A percentile compares a stretch with the other conserved stretches of the same genome.
These are phyloP conservation scores for Ceratocystis ficicola DNA, from an alignment of 2,329 filamentous ascomycete genomes.

Conservation along the genomic window DNA sequence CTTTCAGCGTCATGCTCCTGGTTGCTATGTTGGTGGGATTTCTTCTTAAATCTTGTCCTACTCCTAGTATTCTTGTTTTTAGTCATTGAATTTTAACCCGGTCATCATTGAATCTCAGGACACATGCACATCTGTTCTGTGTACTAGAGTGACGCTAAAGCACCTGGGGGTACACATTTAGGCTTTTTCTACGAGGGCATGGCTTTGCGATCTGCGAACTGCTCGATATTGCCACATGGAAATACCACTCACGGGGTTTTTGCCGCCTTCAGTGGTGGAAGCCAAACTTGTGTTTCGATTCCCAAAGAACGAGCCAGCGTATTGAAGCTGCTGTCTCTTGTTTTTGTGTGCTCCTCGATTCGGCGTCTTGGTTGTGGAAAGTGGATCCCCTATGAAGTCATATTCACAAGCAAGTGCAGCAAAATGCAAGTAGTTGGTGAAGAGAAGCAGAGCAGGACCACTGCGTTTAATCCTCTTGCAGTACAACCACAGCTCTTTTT, in stretches of 20 bases:
- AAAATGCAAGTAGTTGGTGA: neutral
- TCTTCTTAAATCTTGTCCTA: too few relatives aligned
- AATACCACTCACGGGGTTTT: too few relatives aligned
- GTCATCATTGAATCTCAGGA: too few relatives aligned
- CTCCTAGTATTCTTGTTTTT: too few relatives aligned
- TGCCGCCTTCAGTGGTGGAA: too few relatives aligned
- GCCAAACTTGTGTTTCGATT: too few relatives aligned
- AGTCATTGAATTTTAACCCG: too few relatives aligned
- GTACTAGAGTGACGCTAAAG: neutral
- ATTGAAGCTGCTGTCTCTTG: neutral
- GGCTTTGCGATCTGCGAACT: neutral
- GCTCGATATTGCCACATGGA: neutral
- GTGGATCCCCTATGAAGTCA: constrained; percentile 5
- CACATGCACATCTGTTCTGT: neutral
- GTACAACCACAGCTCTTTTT: neutral
- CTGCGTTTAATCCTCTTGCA: neutral
- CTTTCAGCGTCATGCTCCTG: too few relatives aligned
- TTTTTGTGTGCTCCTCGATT: neutral
- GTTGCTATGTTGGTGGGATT: too few relatives aligned
- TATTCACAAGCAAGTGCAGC: neutral
- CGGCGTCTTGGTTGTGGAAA: neutral
- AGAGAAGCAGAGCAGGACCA: neutral
- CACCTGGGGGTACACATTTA: neutral
- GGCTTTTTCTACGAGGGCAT: neutral
- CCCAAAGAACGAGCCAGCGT: too few relatives aligned